Evolutionary conservation across 768 basidiomycete genomes (phyloP).

Genomic region (Galerina sulciceps): DNA sequence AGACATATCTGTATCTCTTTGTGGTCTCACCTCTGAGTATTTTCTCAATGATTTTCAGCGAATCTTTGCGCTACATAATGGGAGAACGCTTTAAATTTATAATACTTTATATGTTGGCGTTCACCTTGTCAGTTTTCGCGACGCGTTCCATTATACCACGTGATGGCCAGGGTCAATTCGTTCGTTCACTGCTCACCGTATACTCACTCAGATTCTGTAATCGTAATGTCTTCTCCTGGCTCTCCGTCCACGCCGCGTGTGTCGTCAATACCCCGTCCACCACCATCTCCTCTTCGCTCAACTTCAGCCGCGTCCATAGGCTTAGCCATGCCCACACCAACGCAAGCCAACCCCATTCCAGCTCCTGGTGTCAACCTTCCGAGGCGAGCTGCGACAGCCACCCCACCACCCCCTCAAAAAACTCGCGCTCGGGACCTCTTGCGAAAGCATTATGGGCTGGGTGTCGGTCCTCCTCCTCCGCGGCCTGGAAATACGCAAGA

Average conservation of each 20-base stretch:
- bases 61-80: too few species aligned
- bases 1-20: too few species aligned
- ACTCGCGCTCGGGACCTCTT: conserved; percentile 75
- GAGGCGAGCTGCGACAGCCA: not conserved
- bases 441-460: conserved; percentile 87
- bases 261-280: conserved; percentile 26
- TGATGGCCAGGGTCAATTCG: too few species aligned
- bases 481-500: conserved; percentile 61
- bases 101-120: too few species aligned
- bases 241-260: conserved; percentile 17
- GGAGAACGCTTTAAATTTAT: too few species aligned
- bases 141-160: too few species aligned
- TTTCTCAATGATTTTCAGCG: too few species aligned
- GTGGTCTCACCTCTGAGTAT: too few species aligned
- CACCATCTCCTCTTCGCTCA: conserved; percentile 28
- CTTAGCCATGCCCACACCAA: not conserved
- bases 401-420: conserved; percentile 39
- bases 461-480: conserved; percentile 72
- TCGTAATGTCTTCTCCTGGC: conserved; percentile 7
- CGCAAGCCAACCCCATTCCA: not conserved
- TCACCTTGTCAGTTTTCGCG: too few species aligned
- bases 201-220: not conserved
- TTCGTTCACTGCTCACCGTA: not conserved
- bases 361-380: not conserved
- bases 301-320: conserved; percentile 10